These are phyloP conservation scores for Russula griseocarnosa DNA, from an alignment of 768 basidiomycete species.

Conservation along the genomic window DNA sequence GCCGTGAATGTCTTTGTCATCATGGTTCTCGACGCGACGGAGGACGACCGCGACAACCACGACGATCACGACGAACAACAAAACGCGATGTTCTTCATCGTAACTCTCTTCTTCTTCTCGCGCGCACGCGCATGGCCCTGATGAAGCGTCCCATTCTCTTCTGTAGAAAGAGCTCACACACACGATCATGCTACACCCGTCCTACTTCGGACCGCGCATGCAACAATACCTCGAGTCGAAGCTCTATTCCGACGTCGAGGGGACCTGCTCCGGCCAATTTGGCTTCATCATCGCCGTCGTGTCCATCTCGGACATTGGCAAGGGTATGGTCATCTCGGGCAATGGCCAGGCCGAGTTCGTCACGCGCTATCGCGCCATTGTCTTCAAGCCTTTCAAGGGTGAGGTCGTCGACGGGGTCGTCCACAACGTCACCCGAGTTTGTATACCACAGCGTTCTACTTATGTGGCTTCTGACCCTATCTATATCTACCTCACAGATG, in stretches of 20 bases:
- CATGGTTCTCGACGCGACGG: neutral
- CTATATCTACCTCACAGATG: constrained; percentile 56
- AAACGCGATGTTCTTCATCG: constrained; percentile 27
- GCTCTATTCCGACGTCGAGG: constrained; percentile 94
- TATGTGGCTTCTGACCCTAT: neutral
- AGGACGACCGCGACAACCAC: neutral
- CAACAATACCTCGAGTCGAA: constrained; percentile 89
- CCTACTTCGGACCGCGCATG: constrained; percentile 97
- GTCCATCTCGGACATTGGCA: constrained; percentile 85
- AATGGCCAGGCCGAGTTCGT: constrained; percentile 96
- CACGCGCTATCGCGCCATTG: constrained; percentile 91
- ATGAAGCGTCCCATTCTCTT: neutral
- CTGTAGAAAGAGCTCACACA: constrained; percentile 93
- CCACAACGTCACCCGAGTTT: constrained; percentile 90
- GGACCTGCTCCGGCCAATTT: constrained; percentile 92
- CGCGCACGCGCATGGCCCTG: neutral
- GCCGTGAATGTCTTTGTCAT: neutral
- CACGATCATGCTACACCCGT: constrained; percentile 94
- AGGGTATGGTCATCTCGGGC: constrained; percentile 86
- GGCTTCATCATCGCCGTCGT: constrained; percentile 94
- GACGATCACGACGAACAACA: neutral
- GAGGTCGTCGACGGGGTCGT: constrained; percentile 98
- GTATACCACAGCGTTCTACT: constrained; percentile 26
- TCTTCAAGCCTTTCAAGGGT: constrained; percentile 99
- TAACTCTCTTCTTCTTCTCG: constrained; percentile 7